Percentiles rank a stretch among this genome's conserved stretches.
Evolutionary conservation across 129 eudicot species (phyloP).

Genomic region (Ambrosia artemisiifolia): DNA sequence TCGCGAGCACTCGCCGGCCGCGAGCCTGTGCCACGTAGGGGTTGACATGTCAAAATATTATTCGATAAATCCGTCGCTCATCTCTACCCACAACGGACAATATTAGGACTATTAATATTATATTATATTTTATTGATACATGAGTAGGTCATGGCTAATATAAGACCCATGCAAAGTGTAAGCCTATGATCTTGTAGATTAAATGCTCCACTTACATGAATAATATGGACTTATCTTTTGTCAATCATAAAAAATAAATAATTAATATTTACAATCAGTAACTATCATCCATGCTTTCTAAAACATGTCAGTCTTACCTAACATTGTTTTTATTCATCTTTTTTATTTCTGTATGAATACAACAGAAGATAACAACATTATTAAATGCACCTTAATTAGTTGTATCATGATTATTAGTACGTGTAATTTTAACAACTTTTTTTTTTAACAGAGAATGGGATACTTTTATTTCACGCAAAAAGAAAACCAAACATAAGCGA

Average conservation of each 20-base stretch:
- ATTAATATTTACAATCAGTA: background rate
- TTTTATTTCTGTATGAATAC: background rate
- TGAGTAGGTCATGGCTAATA: too few species aligned
- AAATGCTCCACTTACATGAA: background rate
- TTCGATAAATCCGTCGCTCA: too few species aligned
- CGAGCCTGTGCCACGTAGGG: too few species aligned
- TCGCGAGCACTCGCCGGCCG: too few species aligned
- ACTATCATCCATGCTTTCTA: background rate
- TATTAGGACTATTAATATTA: too few species aligned
- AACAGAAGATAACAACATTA: background rate
- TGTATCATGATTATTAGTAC: background rate
- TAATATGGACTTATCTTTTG: background rate
- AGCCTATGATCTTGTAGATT: background rate
- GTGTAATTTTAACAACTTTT: background rate
- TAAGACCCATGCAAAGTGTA: background rate
- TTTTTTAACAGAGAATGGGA: too few species aligned
- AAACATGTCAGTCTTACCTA: background rate
- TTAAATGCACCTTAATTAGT: constrained; percentile 9
- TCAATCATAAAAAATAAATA: background rate
- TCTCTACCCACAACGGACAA: too few species aligned
- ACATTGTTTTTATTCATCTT: constrained; percentile 3
- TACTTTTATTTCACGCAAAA: too few species aligned
- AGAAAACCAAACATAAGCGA: too few species aligned
- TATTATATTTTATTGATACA: too few species aligned
- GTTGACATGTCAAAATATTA: too few species aligned